Percentiles rank a stretch among this genome's conserved stretches.
These are phyloP conservation scores for Magnaporthiopsis incrustans DNA, from an alignment of 2,329 filamentous ascomycete genomes.

Conservation along the genomic window DNA sequence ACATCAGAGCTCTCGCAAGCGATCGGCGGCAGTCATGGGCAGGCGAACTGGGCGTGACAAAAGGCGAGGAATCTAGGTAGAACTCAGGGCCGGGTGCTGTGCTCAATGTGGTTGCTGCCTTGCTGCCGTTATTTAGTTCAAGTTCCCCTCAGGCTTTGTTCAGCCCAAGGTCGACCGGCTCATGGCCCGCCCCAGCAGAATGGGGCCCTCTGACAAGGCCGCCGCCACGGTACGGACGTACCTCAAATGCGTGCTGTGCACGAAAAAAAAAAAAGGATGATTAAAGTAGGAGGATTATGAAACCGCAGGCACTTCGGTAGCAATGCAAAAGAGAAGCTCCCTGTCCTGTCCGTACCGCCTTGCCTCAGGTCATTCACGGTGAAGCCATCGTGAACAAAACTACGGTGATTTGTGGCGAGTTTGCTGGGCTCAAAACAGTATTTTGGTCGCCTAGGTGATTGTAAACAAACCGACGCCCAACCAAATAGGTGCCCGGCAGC, in stretches of 20 bases:
- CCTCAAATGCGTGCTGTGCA: slow-evolving; percentile 2
- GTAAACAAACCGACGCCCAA: neutral
- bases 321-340: neutral
- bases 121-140: neutral
- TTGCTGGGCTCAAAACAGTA: neutral
- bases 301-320: neutral
- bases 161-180: too few species aligned
- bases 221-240: neutral
- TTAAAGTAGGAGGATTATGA: neutral
- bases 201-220: neutral
- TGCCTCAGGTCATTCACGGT: neutral
- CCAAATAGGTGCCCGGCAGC: neutral
- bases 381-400: neutral
- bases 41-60: neutral
- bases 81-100: neutral
- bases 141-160: neutral
- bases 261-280: neutral
- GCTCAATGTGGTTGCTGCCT: neutral
- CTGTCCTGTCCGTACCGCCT: neutral
- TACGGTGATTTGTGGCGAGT: neutral
- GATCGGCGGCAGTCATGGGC: neutral
- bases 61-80: neutral
- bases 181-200: neutral
- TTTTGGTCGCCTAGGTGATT: neutral
- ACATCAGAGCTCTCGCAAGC: slow-evolving; percentile 18